These are phyloP conservation scores for Pugionium cornutum DNA, from an alignment of 345 rosid species.

Conservation along the genomic window DNA sequence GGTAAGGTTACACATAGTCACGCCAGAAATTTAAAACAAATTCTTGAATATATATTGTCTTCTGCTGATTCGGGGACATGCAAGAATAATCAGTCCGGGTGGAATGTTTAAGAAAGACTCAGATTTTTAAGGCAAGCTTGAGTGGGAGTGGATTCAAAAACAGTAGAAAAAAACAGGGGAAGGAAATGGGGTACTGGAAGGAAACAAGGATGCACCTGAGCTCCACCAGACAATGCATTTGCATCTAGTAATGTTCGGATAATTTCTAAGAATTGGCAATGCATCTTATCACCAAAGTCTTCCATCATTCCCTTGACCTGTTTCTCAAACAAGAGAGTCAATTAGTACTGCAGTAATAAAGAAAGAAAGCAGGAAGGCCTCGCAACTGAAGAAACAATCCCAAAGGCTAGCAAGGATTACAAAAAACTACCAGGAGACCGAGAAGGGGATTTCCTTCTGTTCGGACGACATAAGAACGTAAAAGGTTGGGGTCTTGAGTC, in stretches of 20 bases:
- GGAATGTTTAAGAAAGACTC: slow-evolving; percentile 2
- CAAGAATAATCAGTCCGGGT: not conserved
- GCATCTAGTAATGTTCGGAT: slow-evolving; percentile 95
- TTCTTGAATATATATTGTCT: too few relatives aligned
- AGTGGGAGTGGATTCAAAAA: not conserved
- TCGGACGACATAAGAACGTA: slow-evolving; percentile 87
- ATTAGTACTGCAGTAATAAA: not conserved
- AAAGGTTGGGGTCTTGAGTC: slow-evolving; percentile 94
- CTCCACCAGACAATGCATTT: slow-evolving; percentile 68
- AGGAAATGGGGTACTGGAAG: slow-evolving; percentile 1
- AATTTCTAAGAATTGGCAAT: slow-evolving; percentile 97
- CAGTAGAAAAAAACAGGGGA: slow-evolving; percentile 8
- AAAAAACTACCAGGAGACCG: slow-evolving; percentile 76
- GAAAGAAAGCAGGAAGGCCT: slow-evolving; percentile 3
- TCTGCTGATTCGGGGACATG: not conserved
- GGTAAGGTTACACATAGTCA: not conserved
- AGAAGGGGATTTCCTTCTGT: slow-evolving; percentile 78
- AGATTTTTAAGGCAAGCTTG: slow-evolving; percentile 9
- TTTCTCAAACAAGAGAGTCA: slow-evolving; percentile 16
- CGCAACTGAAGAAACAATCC: slow-evolving; percentile 18
- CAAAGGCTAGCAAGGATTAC: slow-evolving; percentile 3
- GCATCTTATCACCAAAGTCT: slow-evolving; percentile 93
- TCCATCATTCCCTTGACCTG: slow-evolving; percentile 98
- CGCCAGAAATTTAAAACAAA: too few relatives aligned
- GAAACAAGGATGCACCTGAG: slow-evolving; percentile 58